These are phyloP conservation scores for Stentor coeruleus DNA, from an alignment of 73 alveolate genomes.

Conservation along the genomic window DNA sequence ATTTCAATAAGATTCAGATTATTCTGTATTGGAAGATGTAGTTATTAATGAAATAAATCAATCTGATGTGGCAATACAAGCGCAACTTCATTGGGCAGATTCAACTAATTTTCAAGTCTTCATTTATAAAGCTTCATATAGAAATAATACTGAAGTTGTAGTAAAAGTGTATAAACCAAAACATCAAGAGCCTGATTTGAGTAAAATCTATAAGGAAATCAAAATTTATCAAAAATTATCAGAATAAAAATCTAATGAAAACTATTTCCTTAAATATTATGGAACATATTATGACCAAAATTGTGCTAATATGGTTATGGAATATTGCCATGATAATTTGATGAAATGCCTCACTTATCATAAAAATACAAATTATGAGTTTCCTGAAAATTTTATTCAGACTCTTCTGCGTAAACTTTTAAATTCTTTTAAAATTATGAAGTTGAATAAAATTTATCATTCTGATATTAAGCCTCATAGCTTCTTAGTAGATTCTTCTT, in stretches of 20 bases:
- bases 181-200: background rate
- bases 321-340: background rate
- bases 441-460: background rate
- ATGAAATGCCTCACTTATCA: background rate
- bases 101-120: too few relatives aligned
- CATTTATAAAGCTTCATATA: too few relatives aligned
- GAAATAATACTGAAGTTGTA: too few relatives aligned
- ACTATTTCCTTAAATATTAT: too few relatives aligned
- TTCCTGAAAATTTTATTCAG: background rate
- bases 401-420: background rate
- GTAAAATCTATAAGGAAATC: background rate
- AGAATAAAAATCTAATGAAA: background rate
- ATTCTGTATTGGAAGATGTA: too few relatives aligned
- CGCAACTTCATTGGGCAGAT: too few relatives aligned
- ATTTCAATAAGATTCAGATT: too few relatives aligned
- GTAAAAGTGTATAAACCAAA: background rate
- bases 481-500: background rate
- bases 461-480: background rate
- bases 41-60: too few relatives aligned
- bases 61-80: too few relatives aligned
- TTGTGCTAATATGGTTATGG: background rate
- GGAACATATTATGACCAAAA: background rate
- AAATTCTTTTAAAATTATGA: background rate
- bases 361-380: background rate
- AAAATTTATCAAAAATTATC: background rate